These are phyloP conservation scores for Macrocybe gigantea DNA, from an alignment of 768 basidiomycete species.

Conservation along the genomic window DNA sequence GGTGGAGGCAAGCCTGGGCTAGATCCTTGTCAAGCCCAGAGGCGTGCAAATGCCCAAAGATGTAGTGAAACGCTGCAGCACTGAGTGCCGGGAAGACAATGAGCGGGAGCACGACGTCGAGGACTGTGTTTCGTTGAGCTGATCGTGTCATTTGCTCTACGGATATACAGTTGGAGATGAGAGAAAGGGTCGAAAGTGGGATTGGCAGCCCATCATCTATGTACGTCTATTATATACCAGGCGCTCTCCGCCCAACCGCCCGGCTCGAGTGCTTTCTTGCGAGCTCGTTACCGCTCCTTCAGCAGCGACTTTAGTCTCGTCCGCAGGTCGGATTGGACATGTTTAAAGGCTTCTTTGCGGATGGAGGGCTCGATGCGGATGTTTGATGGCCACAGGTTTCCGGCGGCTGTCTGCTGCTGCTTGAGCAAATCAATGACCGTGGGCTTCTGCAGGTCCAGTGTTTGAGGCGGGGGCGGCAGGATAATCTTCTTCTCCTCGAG, in stretches of 20 bases:
- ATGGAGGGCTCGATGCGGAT: slow-evolving; percentile 39
- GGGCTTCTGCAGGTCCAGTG: slow-evolving; percentile 24
- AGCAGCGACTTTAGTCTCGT: slow-evolving; percentile 33
- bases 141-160: no score
- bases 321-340: slow-evolving; percentile 31
- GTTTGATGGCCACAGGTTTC: slow-evolving; percentile 36
- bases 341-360: slow-evolving; percentile 32
- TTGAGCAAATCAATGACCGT: slow-evolving; percentile 31
- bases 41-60: slow-evolving; percentile 24
- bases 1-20: slow-evolving; percentile 25
- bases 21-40: slow-evolving; percentile 24
- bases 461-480: slow-evolving; percentile 27
- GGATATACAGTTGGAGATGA: no score
- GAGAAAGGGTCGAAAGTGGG: no score
- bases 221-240: no score
- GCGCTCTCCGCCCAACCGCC: no score
- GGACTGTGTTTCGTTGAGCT: no score
- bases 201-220: no score
- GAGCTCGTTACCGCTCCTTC: slow-evolving; percentile 29
- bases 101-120: slow-evolving; percentile 23
- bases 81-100: slow-evolving; percentile 33
- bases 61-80: slow-evolving; percentile 26
- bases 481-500: slow-evolving; percentile 22
- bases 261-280: no score
- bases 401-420: slow-evolving; percentile 26